Evolutionary conservation across 768 basidiomycete genomes (phyloP), one percentile per base, ranked within the genome.

Genomic region (Hypholoma sublateritium): DNA sequence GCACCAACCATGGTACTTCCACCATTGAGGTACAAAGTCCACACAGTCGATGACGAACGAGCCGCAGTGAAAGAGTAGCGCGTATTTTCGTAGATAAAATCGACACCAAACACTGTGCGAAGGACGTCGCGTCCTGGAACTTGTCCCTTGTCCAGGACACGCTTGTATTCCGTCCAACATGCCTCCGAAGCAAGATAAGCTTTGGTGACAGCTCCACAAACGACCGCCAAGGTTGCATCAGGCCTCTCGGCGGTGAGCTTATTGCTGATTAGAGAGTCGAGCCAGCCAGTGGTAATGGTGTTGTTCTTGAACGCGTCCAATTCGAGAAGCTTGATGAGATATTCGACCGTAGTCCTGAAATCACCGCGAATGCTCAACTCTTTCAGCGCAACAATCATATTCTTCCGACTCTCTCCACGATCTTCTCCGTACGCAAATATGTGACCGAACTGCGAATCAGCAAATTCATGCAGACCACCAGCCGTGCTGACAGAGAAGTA

Each of bases 391-490:
- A 99, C 91, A 59, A 99, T 96, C 96, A 99, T 99, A 71, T 98
- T 98, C 80, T 99, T 99, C 66, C 97, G 75, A 65, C 91, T 91
- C 73, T 98, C 95, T 58, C 84, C 78, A 62, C 97, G 92, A 69
- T 98, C 96, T 72, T 95, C 91, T 51, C 97, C 97, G 65, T 98
- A 98, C 16, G 96, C 97, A 64, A 99, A 99, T 69, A 98, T 98
- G 70, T 99, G 97, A 53, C 97, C 97, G 67, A 99, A 98, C 66
- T 99, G 97, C 8, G 96, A 98, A 73, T 99, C 97, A 41, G 97
- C 97, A 66, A 95, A 98, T 73, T 99, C 95, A 74, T 99, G 97
- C 53, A 99, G 84, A 71, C 96, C 97, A 70, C 97, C 97, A 9
- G 95, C 89, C 13, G 89, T 89, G 43, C 85, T 86, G 65, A 99